These are phyloP conservation scores for Aspergillus pseudoglaucus DNA, from an alignment of 2,329 filamentous ascomycete genomes.

Conservation along the genomic window DNA sequence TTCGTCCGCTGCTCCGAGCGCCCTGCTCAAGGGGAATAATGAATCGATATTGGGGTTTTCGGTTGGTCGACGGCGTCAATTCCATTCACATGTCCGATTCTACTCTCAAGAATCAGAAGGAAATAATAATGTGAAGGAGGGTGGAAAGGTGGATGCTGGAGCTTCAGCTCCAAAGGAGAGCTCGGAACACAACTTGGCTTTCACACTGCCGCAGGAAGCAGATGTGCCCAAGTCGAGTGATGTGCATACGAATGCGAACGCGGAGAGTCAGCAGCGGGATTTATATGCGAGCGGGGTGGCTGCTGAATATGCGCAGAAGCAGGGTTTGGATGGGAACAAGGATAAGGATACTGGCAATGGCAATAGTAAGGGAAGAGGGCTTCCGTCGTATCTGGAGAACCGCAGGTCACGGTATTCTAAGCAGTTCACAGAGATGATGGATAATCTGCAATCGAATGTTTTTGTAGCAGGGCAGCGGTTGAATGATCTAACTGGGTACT, in stretches of 20 bases:
- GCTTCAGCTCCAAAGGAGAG: not conserved
- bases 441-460: conserved; percentile 77
- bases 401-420: conserved; percentile 53
- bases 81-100: conserved; percentile 23
- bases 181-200: not conserved
- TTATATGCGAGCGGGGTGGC: not conserved
- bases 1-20: conserved; percentile 4
- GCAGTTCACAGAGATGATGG: conserved; percentile 69
- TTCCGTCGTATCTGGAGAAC: conserved; percentile 33
- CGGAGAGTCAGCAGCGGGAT: conserved; percentile 11
- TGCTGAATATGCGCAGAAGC: conserved; percentile 2
- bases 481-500: conserved; percentile 92
- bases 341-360: conserved; percentile 5
- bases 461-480: conserved; percentile 80
- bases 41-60: conserved; percentile 27
- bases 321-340: conserved; percentile 5
- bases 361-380: conserved; percentile 11
- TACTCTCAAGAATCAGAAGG: conserved; percentile 18
- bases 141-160: not conserved
- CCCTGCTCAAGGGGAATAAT: conserved; percentile 9
- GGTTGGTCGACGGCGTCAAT: conserved; percentile 39
- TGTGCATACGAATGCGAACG: conserved; percentile 12
- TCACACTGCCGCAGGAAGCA: not conserved
- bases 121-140: conserved; percentile 14
- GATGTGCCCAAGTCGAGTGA: not conserved